Conservation (phyloP, 805 yeast species). For the Komagataella mondaviorum region DNA sequence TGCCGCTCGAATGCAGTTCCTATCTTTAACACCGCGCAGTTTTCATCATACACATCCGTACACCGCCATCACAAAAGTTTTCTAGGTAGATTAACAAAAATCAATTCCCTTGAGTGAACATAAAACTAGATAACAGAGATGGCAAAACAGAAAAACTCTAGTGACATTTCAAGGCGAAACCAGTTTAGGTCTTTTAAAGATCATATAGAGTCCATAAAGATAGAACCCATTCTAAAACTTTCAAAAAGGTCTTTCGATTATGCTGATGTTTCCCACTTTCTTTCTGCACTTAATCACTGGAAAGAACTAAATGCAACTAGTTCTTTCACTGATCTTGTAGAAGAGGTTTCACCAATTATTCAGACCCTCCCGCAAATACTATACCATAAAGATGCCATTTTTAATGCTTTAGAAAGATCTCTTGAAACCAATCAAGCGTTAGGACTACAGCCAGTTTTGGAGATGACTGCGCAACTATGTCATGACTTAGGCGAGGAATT, state of each 20-base stretch:
- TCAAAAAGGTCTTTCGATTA: conserved; percentile 51
- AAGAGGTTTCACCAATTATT: conserved; percentile 35
- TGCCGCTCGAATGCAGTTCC: not conserved
- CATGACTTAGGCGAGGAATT: conserved; percentile 92
- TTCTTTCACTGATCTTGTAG: conserved; percentile 49
- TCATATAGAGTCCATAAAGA: conserved; percentile 68
- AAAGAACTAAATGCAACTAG: conserved; percentile 71
- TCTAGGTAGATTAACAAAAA: not conserved
- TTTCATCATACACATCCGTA: not conserved
- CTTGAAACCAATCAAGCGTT: conserved; percentile 48
- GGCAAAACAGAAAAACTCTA: conserved; percentile 27
- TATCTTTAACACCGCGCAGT: too few species aligned
- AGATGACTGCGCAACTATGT: conserved; percentile 69
- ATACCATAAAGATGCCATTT: conserved; percentile 54
- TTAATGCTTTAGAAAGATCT: conserved; percentile 20
- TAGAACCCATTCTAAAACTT: conserved; percentile 51
- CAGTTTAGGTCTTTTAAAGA: conserved; percentile 71
- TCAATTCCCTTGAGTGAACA: not conserved
- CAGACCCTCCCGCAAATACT: conserved; percentile 74
- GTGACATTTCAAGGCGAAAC: conserved; percentile 43
- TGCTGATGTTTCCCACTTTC: conserved; percentile 66
- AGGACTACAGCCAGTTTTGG: conserved; percentile 72
- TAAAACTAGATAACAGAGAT: conserved; percentile 5
- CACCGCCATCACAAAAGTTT: not conserved
- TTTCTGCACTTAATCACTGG: conserved; percentile 78